phyloP scores from a whole-genome alignment of 1,284 basidiomycete species.

The Ceratobasidium theobromae region DNA sequence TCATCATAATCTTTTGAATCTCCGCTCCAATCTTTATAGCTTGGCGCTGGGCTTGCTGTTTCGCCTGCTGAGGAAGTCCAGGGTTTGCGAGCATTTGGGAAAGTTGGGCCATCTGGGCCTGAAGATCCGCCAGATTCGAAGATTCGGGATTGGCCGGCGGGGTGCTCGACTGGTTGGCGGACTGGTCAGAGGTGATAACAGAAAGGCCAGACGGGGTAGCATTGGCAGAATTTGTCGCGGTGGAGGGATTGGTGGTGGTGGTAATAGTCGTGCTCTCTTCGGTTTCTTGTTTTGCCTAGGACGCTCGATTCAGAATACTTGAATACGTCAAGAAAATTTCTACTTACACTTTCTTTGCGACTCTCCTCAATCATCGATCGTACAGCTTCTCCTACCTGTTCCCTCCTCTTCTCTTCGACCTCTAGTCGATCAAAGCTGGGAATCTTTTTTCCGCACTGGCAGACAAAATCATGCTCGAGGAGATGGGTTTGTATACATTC shows the following conservation, averaged over 20 bases:
- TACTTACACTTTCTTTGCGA: slow-evolving; percentile 54
- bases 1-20: slow-evolving; percentile 59
- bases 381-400: slow-evolving; percentile 77
- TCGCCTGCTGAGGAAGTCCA: slow-evolving; percentile 5
- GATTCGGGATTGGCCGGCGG: not conserved
- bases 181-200: no score
- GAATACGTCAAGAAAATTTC: not conserved
- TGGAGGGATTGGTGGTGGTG: slow-evolving; percentile 34
- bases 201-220: not conserved
- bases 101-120: slow-evolving; percentile 22
- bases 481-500: slow-evolving; percentile 91
- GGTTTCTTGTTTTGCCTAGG: slow-evolving; percentile 6
- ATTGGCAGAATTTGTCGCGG: slow-evolving; percentile 5
- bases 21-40: slow-evolving; percentile 48
- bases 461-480: slow-evolving; percentile 89
- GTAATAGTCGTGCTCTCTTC: not conserved
- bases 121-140: slow-evolving; percentile 19
- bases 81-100: slow-evolving; percentile 24
- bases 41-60: slow-evolving; percentile 24
- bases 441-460: slow-evolving; percentile 86
- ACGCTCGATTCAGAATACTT: not conserved
- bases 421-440: slow-evolving; percentile 80
- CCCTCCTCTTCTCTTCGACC: slow-evolving; percentile 75
- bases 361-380: slow-evolving; percentile 82
- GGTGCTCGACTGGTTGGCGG: slow-evolving; percentile 13